phyloP scores from a whole-genome alignment of 2,329 filamentous ascomycete species.

The Colletotrichum musicola region DNA sequence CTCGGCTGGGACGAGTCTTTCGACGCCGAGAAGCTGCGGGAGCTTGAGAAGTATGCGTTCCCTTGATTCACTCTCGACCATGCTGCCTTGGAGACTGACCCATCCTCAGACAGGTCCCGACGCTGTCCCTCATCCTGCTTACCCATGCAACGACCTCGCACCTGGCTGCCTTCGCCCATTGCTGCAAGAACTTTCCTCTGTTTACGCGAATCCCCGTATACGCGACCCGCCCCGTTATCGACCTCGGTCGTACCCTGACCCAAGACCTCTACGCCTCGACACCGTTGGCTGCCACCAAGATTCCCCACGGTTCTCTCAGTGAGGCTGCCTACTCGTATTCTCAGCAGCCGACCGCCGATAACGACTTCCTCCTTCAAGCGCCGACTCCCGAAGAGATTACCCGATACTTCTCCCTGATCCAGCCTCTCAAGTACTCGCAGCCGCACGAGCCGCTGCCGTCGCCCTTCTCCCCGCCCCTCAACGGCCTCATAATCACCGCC shows the following conservation, averaged over 20 bases:
- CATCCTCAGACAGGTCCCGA: constrained; percentile 80
- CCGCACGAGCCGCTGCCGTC: constrained; percentile 91
- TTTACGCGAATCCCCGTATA: constrained; percentile 95
- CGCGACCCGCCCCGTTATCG: constrained; percentile 92
- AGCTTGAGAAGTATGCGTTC: constrained; percentile 83
- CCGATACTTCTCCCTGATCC: constrained; percentile 89
- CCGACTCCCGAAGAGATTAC: constrained; percentile 91
- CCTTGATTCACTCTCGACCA: background rate
- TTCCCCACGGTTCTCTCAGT: constrained; percentile 79
- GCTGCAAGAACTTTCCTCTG: constrained; percentile 94
- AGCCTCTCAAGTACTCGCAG: constrained; percentile 95
- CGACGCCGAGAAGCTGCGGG: constrained; percentile 82
- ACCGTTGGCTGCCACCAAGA: constrained; percentile 86
- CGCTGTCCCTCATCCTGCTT: constrained; percentile 91
- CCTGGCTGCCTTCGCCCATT: constrained; percentile 93
- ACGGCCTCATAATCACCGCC: constrained; percentile 93
- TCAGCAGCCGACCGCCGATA: constrained; percentile 61
- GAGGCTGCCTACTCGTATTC: constrained; percentile 69
- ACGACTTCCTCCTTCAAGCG: constrained; percentile 73
- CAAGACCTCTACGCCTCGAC: constrained; percentile 94
- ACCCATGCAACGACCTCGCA: constrained; percentile 95
- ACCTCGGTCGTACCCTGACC: constrained; percentile 88
- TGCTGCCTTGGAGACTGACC: constrained; percentile 38
- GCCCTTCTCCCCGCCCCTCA: constrained; percentile 88
- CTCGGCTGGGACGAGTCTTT: constrained; percentile 97